phyloP scores from a whole-genome alignment of 768 basidiomycete species.

The Trametes punicea region DNA sequence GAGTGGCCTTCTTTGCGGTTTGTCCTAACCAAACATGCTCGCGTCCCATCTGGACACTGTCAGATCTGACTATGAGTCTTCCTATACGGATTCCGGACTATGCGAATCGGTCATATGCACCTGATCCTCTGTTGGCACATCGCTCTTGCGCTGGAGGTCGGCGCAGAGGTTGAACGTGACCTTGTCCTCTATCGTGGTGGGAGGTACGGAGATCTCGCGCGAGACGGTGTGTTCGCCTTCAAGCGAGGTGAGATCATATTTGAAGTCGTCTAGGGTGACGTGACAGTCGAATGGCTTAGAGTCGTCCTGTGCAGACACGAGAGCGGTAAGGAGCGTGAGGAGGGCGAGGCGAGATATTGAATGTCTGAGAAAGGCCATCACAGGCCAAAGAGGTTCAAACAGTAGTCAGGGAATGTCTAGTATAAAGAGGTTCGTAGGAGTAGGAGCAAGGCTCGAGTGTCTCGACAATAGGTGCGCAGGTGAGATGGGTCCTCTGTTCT shows the following conservation, averaged over 20 bases:
- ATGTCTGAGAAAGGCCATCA: conserved; percentile 7
- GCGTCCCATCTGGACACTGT: conserved; percentile 67
- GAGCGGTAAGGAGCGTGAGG: conserved; percentile 20
- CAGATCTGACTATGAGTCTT: conserved; percentile 6
- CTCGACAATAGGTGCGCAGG: background rate
- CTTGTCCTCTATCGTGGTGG: conserved; percentile 56
- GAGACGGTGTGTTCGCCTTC: conserved; percentile 48
- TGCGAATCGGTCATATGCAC: conserved; percentile 39
- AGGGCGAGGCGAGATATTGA: conserved; percentile 18
- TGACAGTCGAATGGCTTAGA: conserved; percentile 52
- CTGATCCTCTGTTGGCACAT: conserved; percentile 58
- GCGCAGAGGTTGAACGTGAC: conserved; percentile 68
- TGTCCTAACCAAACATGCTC: conserved; percentile 68
- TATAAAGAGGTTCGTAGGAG: background rate
- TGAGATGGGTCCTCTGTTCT: too few relatives aligned
- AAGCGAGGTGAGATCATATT: conserved; percentile 61
- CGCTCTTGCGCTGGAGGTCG: conserved; percentile 47
- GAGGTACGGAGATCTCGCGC: conserved; percentile 56
- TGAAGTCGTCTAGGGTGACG: conserved; percentile 37
- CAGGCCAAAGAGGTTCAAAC: too few relatives aligned
- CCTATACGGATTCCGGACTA: background rate
- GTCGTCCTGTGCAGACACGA: conserved; percentile 33
- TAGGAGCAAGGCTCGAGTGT: background rate
- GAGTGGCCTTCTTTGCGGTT: conserved; percentile 53
- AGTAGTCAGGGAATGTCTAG: background rate